Conservation (phyloP, 2,329 filamentous ascomycete species). For the Neofusicoccum kwambonambiense region DNA sequence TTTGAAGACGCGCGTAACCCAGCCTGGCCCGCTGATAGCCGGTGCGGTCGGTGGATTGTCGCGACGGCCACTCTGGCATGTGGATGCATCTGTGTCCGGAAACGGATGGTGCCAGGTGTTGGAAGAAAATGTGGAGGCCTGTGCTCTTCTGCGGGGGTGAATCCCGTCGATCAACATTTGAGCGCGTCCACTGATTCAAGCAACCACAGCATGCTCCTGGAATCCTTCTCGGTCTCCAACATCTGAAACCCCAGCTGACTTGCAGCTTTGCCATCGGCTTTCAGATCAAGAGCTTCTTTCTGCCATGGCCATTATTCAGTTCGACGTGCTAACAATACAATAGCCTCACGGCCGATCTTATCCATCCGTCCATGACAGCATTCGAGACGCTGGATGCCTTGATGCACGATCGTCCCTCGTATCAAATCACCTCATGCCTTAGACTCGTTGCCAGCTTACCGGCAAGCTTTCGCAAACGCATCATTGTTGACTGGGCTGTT, state of each 20-base stretch:
- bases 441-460: constrained; percentile 18
- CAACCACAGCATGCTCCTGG: background rate
- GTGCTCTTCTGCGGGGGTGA: background rate
- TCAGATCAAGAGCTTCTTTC: background rate
- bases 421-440: background rate
- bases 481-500: constrained; percentile 42
- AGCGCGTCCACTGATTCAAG: background rate
- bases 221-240: background rate
- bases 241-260: background rate
- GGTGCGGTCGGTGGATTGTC: no score
- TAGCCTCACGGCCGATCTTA: background rate
- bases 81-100: background rate
- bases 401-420: background rate
- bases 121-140: background rate
- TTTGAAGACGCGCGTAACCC: no score
- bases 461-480: constrained; percentile 41
- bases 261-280: background rate
- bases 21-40: no score
- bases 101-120: background rate
- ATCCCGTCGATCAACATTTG: constrained; percentile 3
- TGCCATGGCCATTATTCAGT: background rate
- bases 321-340: constrained; percentile 3
- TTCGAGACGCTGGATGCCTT: background rate
- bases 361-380: background rate
- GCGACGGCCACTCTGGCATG: no score